Percentiles rank a stretch among this genome's conserved stretches.
These are phyloP conservation scores for Aspergillus candidus DNA, from an alignment of 2,329 filamentous ascomycete species.

Conservation along the genomic window DNA sequence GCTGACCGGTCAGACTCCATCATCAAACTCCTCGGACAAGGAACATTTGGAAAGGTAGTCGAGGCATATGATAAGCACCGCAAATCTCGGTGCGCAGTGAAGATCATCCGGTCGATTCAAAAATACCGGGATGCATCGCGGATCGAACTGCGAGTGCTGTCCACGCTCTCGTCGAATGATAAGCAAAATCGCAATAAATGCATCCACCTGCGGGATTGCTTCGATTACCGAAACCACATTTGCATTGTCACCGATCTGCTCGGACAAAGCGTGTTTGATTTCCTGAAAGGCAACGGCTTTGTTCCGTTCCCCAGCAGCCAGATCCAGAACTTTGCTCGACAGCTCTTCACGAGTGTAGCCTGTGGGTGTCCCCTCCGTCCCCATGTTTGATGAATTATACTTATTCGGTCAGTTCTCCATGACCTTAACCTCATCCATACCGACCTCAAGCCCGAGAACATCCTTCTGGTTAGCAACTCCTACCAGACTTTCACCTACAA, in stretches of 20 bases:
- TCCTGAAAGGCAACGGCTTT: conserved; percentile 90
- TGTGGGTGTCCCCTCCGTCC: conserved; percentile 59
- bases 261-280: conserved; percentile 96
- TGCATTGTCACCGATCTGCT: conserved; percentile 75
- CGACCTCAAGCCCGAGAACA: conserved; percentile 63
- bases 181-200: conserved; percentile 88
- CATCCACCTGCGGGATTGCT: conserved; percentile 93
- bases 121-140: conserved; percentile 95
- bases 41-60: conserved; percentile 97
- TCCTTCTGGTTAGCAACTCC: conserved; percentile 57
- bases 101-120: conserved; percentile 96
- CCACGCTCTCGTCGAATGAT: conserved; percentile 88
- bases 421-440: conserved; percentile 97
- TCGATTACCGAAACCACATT: conserved; percentile 95
- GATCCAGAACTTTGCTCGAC: conserved; percentile 92
- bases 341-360: conserved; percentile 95
- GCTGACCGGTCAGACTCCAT: conserved; percentile 63
- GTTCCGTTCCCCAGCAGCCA: conserved; percentile 97
- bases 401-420: conserved; percentile 65
- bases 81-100: conserved; percentile 82
- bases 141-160: conserved; percentile 88
- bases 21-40: conserved; percentile 82
- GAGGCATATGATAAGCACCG: conserved; percentile 76
- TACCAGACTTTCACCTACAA: conserved; percentile 67
- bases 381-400: conserved; percentile 14